Base-by-base conservation (phyloP, 345 rosid genomes). In the Eucalyptus tenuipes region DNA sequence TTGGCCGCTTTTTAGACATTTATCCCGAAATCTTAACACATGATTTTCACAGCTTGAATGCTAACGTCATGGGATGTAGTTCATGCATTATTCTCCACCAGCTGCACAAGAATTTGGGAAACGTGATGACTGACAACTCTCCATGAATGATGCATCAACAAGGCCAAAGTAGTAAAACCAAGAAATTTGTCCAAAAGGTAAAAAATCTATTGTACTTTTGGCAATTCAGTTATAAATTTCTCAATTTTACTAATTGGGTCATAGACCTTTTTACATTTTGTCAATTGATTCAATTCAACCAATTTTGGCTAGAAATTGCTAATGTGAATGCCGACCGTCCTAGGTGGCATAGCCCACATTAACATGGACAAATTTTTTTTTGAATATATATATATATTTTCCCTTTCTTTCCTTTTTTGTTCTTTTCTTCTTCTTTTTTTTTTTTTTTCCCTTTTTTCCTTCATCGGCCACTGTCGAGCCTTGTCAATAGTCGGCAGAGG, bases 281-380 rank as follows among this genome's bases (percentile, higher is more conserved):
- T 25, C 3, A 55, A 55, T 55, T 55, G 13, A 55, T 55, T 10
- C 3, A 9, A 55, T 55, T 55, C 3, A 22, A 55, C 1, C 6
- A 55, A 55, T 55, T 55, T 55, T 55, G 61, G 3, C 3, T 55
- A 1, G 29, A 55, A 24, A 55, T 55, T 1, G 3, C 12, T 55
- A 1, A 55, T 55, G 1, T 24, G 61, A 0, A 55, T 1, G 13
- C 1, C 6, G 2, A 55, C 13, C 29, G 11, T 22, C 29, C 1
- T 24, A 55, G 12, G 13, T 55, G 6, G 61, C 61, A 55, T 22
- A 22, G 6, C 3, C 61, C 29, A 55, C 61, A 24, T 55, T 24
- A 13, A 55, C 29, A 24, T 24, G 3, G 6, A 24, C 29, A 55
- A 53, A 3, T 48, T 24, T 55, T 22, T 24, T 53, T 55, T 22